Evolutionary conservation across 2,329 filamentous ascomycete species (phyloP).

Genomic region (Fusarium sp.): DNA sequence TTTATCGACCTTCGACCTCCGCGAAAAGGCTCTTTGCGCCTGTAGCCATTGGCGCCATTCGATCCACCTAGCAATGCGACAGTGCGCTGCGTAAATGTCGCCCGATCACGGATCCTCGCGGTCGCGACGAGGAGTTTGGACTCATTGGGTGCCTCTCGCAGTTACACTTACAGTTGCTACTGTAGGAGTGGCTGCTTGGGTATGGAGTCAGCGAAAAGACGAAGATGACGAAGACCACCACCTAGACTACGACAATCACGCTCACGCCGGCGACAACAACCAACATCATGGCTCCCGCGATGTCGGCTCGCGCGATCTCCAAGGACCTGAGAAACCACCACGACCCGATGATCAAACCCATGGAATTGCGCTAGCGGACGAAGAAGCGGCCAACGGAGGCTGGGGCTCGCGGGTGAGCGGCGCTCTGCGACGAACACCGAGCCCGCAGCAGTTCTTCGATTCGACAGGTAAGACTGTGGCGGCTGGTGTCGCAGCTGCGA

Average conservation of each 20-base stretch:
- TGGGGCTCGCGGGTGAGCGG: conserved; percentile 84
- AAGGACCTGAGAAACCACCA: conserved; percentile 54
- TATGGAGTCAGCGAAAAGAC: conserved; percentile 89
- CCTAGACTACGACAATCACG: conserved; percentile 61
- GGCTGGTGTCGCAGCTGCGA: conserved; percentile 85
- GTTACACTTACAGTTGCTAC: conserved; percentile 90
- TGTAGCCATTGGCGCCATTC: conserved; percentile 39
- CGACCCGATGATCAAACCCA: conserved; percentile 58
- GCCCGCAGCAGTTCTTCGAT: conserved; percentile 89
- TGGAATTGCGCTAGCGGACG: conserved; percentile 51
- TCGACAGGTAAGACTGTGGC: conserved; percentile 84
- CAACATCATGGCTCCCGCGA: conserved; percentile 59
- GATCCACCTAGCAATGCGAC: conserved; percentile 52
- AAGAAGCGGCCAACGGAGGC: conserved; percentile 57
- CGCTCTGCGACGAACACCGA: conserved; percentile 83
- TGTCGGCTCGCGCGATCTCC: conserved; percentile 50
- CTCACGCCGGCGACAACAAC: conserved; percentile 68
- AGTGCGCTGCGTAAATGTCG: conserved; percentile 63
- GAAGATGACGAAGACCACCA: conserved; percentile 74
- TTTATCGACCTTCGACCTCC: conserved; percentile 5
- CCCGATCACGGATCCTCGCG: conserved; percentile 71
- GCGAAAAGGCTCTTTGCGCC: conserved; percentile 35
- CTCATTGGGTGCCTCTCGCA: conserved; percentile 90
- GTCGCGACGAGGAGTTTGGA: conserved; percentile 73
- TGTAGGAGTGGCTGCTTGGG: conserved; percentile 88